These are phyloP conservation scores for Euphrasia confusa DNA, from an alignment of 257 asterid genomes.

Conservation along the genomic window DNA sequence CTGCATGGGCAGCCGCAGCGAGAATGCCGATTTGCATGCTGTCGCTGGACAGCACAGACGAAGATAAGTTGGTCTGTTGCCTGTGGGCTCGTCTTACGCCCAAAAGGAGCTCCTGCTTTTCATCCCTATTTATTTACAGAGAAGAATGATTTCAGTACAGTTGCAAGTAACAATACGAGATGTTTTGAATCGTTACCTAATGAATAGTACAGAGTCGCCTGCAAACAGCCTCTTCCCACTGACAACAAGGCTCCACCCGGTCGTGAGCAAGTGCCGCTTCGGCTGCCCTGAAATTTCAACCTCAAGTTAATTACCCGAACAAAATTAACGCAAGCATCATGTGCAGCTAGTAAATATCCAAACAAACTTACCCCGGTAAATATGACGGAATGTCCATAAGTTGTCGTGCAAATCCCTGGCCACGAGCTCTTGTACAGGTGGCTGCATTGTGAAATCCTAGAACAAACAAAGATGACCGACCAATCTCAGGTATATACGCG, in stretches of 20 bases:
- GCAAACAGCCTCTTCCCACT: conserved; percentile 90
- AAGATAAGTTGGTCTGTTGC: conserved; percentile 57
- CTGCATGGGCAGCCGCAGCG: conserved; percentile 81
- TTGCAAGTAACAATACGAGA: not conserved
- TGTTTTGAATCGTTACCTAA: conserved; percentile 45
- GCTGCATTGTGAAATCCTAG: conserved; percentile 89
- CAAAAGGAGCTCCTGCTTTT: conserved; percentile 69
- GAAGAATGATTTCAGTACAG: not conserved
- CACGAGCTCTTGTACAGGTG: conserved; percentile 88
- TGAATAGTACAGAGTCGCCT: conserved; percentile 84
- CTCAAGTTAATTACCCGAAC: not conserved
- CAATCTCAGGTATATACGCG: not conserved
- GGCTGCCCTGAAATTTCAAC: conserved; percentile 61
- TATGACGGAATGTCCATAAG: conserved; percentile 90
- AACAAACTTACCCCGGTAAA: conserved; percentile 70
- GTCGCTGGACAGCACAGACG: conserved; percentile 63
- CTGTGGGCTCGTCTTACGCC: conserved; percentile 65
- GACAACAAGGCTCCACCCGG: conserved; percentile 95
- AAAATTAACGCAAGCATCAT: not conserved
- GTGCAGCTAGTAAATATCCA: not conserved
- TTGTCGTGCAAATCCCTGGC: conserved; percentile 87
- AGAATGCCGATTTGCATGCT: conserved; percentile 75
- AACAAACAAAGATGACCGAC: conserved; percentile 12
- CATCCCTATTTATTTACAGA: conserved; percentile 44
- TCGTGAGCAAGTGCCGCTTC: conserved; percentile 89